Percentiles rank a stretch among this genome's conserved stretches.
Evolutionary conservation across 106 monocot genomes (phyloP).

Genomic region (Allium cepa): DNA sequence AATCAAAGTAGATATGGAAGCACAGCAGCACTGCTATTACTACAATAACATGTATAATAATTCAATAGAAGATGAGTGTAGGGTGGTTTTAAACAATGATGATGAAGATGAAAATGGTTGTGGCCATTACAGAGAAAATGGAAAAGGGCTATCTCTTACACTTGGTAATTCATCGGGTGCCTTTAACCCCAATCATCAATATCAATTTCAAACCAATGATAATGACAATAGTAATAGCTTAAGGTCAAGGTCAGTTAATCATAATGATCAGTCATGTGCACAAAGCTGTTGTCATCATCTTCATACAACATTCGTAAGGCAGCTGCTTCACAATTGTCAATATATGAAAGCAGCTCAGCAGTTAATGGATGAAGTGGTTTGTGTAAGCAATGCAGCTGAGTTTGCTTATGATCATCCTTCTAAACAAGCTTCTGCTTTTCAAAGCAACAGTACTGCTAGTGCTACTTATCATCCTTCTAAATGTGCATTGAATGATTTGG

Average conservation of each 20-base stretch:
- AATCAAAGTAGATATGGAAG: no score
- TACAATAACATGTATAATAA: no score
- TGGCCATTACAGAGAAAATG: slow-evolving; percentile 3
- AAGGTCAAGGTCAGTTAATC: neutral
- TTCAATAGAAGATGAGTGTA: no score
- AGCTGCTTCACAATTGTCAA: slow-evolving; percentile 20
- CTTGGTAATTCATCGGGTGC: slow-evolving; percentile 11
- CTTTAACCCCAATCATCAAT: slow-evolving; percentile 1
- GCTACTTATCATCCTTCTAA: no score
- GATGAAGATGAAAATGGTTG: no score
- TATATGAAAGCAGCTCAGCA: slow-evolving; percentile 46
- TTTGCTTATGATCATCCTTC: neutral
- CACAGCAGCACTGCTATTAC: no score
- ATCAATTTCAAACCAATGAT: neutral
- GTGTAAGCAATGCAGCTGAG: slow-evolving; percentile 28
- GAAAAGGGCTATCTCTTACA: slow-evolving; percentile 27
- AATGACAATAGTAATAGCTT: neutral
- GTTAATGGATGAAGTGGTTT: slow-evolving; percentile 52
- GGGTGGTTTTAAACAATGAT: no score
- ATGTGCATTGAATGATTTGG: no score
- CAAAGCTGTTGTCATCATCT: no score
- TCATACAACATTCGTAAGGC: neutral
- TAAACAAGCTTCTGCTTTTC: no score
- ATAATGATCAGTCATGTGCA: neutral
- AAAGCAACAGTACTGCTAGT: no score